phyloP scores from a whole-genome alignment of 805 yeast genomes.

The Candida chilensis region DNA sequence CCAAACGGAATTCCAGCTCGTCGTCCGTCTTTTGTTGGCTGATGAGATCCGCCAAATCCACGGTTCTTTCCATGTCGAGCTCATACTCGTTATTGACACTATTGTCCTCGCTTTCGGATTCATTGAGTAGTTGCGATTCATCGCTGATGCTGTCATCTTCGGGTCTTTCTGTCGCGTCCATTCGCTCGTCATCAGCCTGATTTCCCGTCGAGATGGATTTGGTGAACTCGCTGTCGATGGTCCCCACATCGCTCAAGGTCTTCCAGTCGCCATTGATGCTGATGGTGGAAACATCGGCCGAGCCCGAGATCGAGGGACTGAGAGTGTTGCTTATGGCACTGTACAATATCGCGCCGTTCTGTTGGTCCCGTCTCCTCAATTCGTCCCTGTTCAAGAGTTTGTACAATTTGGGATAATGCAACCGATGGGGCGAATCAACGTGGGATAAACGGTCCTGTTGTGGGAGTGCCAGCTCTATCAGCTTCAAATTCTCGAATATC shows the following conservation, averaged over 20 bases:
- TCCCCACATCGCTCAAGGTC: conserved; percentile 5
- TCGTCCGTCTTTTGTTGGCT: too few species aligned
- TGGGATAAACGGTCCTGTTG: conserved; percentile 22
- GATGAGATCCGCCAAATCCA: too few species aligned
- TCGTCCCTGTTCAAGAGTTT: conserved; percentile 11
- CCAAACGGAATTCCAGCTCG: too few species aligned
- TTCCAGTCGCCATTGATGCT: too few species aligned
- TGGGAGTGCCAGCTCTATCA: conserved; percentile 24
- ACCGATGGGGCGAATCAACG: conserved; percentile 23
- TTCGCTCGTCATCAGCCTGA: too few species aligned
- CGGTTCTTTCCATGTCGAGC: too few species aligned
- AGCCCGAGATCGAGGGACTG: conserved; percentile 1
- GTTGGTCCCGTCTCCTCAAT: conserved; percentile 3
- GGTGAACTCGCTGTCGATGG: not conserved
- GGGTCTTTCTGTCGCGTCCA: too few species aligned
- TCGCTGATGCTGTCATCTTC: too few species aligned
- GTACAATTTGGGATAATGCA: conserved; percentile 33
- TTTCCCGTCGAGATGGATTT: conserved; percentile 1
- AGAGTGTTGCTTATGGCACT: conserved; percentile 2
- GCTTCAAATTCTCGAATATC: conserved; percentile 11
- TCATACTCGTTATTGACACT: too few species aligned
- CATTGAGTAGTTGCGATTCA: too few species aligned
- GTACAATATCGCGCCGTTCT: conserved; percentile 1
- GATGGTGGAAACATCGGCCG: too few species aligned
- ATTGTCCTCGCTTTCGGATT: too few species aligned